Conservation (phyloP, 495 filamentous ascomycete species). For the Neurospora sublineolata region DNA sequence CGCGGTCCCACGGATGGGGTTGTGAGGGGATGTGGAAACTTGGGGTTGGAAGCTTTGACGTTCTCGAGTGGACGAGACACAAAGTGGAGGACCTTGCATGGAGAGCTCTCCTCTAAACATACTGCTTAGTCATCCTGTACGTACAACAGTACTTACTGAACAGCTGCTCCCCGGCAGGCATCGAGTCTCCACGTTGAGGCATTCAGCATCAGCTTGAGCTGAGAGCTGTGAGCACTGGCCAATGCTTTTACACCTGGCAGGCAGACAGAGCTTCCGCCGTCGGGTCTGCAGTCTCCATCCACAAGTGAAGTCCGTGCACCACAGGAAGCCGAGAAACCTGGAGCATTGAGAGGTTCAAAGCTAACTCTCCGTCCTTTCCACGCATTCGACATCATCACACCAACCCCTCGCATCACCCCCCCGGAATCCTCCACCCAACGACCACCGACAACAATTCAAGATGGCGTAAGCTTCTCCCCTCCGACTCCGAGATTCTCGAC, state of each 20-base stretch:
- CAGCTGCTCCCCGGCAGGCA: neutral
- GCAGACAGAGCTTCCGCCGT: neutral
- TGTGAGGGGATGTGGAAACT: neutral
- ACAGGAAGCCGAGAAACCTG: conserved; percentile 1
- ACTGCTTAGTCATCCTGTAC: neutral
- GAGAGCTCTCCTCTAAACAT: neutral
- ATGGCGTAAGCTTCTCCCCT: conserved; percentile 6
- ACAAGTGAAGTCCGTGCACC: neutral
- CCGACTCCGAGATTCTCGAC: neutral
- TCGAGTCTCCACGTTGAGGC: neutral
- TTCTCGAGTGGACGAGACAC: neutral
- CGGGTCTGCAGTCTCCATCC: neutral
- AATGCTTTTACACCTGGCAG: neutral
- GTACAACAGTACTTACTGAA: no score
- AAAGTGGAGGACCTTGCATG: neutral
- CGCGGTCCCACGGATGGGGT: neutral
- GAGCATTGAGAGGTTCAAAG: neutral
- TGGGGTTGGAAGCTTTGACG: neutral
- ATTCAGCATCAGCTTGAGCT: neutral
- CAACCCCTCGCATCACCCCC: neutral
- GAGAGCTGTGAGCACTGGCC: neutral
- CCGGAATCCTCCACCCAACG: neutral
- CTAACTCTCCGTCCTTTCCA: neutral
- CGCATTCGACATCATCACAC: conserved; percentile 1
- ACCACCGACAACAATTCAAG: neutral